Evolutionary conservation across 1,139 yeast species (phyloP).

Genomic region (Arxiozyma bovina): DNA sequence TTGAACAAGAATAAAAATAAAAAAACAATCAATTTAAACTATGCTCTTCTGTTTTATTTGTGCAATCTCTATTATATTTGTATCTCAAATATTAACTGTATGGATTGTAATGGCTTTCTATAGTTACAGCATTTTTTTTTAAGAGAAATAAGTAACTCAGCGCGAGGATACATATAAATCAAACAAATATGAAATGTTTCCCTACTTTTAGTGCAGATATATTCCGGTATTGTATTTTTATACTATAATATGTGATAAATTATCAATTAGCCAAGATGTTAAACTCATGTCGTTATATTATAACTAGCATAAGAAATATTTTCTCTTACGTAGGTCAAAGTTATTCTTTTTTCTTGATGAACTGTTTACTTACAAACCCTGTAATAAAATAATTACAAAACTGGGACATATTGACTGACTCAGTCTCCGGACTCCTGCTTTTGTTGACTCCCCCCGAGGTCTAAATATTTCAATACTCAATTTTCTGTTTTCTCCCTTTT

Average conservation of each 20-base stretch:
- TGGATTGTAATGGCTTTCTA: neutral
- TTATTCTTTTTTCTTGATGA: neutral
- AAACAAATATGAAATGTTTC: too few relatives aligned
- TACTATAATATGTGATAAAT: too few relatives aligned
- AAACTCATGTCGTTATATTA: neutral
- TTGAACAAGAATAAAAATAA: neutral
- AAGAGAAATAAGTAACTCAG: neutral
- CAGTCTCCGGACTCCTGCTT: neutral
- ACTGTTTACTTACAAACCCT: too few relatives aligned
- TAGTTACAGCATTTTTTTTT: too few relatives aligned
- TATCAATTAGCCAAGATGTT: neutral
- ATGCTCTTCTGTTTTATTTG: too few relatives aligned
- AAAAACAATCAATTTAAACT: neutral
- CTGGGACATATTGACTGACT: neutral
- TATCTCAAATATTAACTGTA: too few relatives aligned
- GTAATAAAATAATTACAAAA: too few relatives aligned
- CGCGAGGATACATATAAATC: neutral
- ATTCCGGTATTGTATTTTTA: too few relatives aligned
- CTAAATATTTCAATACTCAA: neutral
- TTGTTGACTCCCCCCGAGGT: neutral
- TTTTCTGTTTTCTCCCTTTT: neutral
- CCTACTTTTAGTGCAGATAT: too few relatives aligned
- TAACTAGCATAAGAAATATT: too few relatives aligned
- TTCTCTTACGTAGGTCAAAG: too few relatives aligned
- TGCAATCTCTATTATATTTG: neutral